A percentile compares a stretch with the other conserved stretches of the same genome.
phyloP scores from a whole-genome alignment of 257 asterid genomes.

The Fraxinus quadrangulata region DNA sequence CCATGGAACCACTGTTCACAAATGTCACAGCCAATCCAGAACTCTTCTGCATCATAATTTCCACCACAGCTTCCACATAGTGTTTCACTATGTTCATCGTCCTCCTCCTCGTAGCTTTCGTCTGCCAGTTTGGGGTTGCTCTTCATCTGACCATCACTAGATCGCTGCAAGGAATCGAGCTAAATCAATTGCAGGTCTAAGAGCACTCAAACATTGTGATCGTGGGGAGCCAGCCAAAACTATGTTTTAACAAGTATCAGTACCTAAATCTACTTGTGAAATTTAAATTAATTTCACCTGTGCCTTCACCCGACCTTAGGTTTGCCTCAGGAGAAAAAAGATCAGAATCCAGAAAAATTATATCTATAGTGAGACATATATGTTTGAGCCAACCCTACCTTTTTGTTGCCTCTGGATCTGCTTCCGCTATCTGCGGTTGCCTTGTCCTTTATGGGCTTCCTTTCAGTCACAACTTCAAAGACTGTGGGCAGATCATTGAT shows the following conservation, averaged over 20 bases:
- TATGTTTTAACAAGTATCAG: conserved; percentile 6
- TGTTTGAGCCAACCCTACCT: conserved; percentile 42
- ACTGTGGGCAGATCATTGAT: conserved; percentile 81
- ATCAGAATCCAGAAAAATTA: conserved; percentile 4
- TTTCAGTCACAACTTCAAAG: conserved; percentile 77
- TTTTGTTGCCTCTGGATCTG: conserved; percentile 77
- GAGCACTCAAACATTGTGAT: neutral
- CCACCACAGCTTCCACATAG: conserved; percentile 91
- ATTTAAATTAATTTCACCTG: conserved; percentile 9
- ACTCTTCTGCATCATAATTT: conserved; percentile 78
- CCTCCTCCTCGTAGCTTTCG: conserved; percentile 71
- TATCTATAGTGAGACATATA: conserved; percentile 4
- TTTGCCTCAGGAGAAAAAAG: neutral
- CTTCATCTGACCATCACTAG: conserved; percentile 68
- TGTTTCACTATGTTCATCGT: conserved; percentile 83
- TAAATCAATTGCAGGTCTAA: neutral
- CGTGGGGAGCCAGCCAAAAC: neutral
- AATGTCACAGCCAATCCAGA: conserved; percentile 93
- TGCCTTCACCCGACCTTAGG: neutral
- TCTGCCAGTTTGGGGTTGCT: conserved; percentile 62
- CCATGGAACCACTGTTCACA: conserved; percentile 94
- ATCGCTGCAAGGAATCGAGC: conserved; percentile 41
- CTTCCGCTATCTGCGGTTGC: conserved; percentile 90
- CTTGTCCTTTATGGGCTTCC: conserved; percentile 79
- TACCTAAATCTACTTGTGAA: conserved; percentile 1